phyloP scores from a whole-genome alignment of 1,284 basidiomycete species.

The Ganoderma sinense region DNA sequence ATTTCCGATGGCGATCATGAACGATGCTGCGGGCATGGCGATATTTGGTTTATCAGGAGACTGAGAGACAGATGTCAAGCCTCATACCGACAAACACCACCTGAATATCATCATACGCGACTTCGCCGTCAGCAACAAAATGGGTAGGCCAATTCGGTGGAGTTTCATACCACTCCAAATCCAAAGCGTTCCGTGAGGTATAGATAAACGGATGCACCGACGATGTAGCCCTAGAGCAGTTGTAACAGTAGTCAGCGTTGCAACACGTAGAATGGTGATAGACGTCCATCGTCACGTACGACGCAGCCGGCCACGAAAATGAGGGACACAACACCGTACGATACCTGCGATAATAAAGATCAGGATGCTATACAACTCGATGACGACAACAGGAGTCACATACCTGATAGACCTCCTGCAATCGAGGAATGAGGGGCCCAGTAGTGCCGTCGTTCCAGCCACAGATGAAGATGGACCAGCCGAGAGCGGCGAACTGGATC shows the following conservation, averaged over 20 bases:
- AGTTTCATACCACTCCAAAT: conserved; percentile 66
- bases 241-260: background rate
- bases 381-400: conserved; percentile 14
- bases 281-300: too few species aligned
- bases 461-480: conserved; percentile 51
- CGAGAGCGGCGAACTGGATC: conserved; percentile 49
- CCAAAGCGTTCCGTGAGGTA: conserved; percentile 58
- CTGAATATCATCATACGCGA: too few species aligned
- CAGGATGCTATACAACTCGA: background rate
- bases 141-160: too few species aligned
- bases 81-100: conserved; percentile 37
- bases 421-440: conserved; percentile 66
- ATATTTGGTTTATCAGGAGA: too few species aligned
- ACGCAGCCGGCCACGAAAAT: conserved; percentile 64
- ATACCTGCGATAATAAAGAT: conserved; percentile 41
- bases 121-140: too few species aligned
- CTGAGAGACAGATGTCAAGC: too few species aligned
- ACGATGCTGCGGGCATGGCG: conserved; percentile 25
- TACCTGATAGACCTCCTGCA: conserved; percentile 62
- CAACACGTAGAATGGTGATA: too few species aligned
- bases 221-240: conserved; percentile 51
- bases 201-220: conserved; percentile 56
- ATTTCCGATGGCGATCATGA: conserved; percentile 45
- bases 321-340: conserved; percentile 55
- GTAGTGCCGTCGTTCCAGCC: conserved; percentile 72